phyloP scores from a whole-genome alignment of 306 rosid genomes.

The Argentina anserina region DNA sequence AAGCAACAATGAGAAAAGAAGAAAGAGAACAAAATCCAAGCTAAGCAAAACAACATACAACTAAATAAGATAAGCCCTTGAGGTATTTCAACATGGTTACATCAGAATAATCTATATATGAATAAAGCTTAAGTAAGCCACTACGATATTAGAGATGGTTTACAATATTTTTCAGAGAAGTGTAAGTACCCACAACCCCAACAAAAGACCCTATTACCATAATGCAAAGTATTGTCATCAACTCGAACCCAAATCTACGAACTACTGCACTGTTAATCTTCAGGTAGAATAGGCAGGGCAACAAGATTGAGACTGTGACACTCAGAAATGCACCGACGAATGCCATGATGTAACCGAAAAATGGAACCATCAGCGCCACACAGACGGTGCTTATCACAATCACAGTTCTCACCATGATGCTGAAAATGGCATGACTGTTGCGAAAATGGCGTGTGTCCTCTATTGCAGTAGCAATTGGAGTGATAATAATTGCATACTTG shows the following conservation, averaged over 20 bases:
- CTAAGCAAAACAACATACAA: neutral
- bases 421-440: neutral
- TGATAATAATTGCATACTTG: conserved; percentile 51
- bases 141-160: conserved; percentile 21
- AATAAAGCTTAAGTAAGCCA: neutral
- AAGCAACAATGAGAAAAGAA: neutral
- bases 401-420: conserved; percentile 46
- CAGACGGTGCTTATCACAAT: conserved; percentile 43
- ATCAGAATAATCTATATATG: neutral
- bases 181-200: conserved; percentile 45
- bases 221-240: conserved; percentile 37
- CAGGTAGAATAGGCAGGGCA: conserved; percentile 66
- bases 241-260: conserved; percentile 40
- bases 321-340: conserved; percentile 57
- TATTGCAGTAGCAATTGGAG: conserved; percentile 55
- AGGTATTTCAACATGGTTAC: neutral
- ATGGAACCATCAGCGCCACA: conserved; percentile 55
- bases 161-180: conserved; percentile 41
- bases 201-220: conserved; percentile 39
- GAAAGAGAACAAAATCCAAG: neutral
- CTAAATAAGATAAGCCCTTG: too few relatives aligned
- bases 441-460: conserved; percentile 35
- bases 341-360: conserved; percentile 60
- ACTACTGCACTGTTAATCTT: conserved; percentile 51
- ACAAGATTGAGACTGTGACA: conserved; percentile 35